Conservation (phyloP, 2,329 filamentous ascomycete species). For the Plectosphaerella cucumerina region DNA sequence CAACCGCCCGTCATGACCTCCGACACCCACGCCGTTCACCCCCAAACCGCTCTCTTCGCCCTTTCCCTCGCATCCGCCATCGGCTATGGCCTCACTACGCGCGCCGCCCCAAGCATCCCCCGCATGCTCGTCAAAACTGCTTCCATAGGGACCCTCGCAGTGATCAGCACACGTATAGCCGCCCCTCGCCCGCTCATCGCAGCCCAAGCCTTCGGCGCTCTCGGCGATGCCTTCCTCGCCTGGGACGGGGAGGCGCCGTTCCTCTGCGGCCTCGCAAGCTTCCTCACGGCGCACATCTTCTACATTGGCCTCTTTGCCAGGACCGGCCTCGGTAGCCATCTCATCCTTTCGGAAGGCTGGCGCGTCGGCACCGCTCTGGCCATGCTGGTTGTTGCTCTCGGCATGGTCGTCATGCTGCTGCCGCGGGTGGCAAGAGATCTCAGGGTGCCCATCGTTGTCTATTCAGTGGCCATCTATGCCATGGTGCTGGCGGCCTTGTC, state of each 20-base stretch:
- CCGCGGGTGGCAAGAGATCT: slow-evolving; percentile 18
- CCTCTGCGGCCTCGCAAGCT: slow-evolving; percentile 25
- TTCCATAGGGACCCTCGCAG: background rate
- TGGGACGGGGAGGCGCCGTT: slow-evolving; percentile 27
- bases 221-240: slow-evolving; percentile 31
- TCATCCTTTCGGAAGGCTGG: slow-evolving; percentile 10
- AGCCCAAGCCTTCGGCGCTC: slow-evolving; percentile 24
- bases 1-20: too few relatives aligned
- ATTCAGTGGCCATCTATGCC: slow-evolving; percentile 22
- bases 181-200: slow-evolving; percentile 13
- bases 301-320: slow-evolving; percentile 17
- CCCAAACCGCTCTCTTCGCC: background rate
- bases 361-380: slow-evolving; percentile 8
- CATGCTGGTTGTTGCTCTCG: slow-evolving; percentile 17
- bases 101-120: background rate
- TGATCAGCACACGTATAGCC: background rate
- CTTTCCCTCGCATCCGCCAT: background rate
- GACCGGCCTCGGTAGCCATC: background rate
- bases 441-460: slow-evolving; percentile 23
- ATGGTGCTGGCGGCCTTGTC: slow-evolving; percentile 27
- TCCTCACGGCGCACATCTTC: slow-evolving; percentile 26
- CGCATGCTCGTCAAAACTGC: background rate
- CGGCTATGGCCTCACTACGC: background rate
- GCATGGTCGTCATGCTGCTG: slow-evolving; percentile 21
- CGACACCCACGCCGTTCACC: too few relatives aligned